Conservation (phyloP, 2,329 filamentous ascomycete species). For the Diaporthe australafricana region DNA sequence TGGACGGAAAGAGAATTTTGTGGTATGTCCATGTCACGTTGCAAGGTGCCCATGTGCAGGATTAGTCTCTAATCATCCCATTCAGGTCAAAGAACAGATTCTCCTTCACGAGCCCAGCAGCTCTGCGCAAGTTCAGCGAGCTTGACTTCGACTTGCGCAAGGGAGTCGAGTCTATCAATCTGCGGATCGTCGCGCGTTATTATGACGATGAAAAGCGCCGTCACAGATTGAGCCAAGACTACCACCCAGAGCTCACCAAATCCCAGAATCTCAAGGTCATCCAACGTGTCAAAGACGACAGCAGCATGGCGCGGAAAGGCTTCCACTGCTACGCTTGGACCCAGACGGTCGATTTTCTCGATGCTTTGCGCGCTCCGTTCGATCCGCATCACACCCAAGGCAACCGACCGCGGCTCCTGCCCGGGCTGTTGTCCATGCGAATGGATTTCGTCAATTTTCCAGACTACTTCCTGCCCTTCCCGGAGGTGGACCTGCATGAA, state of each 20-base stretch:
- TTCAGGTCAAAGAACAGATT: slow-evolving; percentile 59
- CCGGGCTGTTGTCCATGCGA: slow-evolving; percentile 58
- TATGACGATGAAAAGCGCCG: slow-evolving; percentile 62
- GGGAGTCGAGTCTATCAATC: slow-evolving; percentile 57
- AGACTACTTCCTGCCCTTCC: slow-evolving; percentile 56
- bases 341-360: slow-evolving; percentile 64
- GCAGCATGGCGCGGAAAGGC: slow-evolving; percentile 59
- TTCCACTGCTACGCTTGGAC: slow-evolving; percentile 67
- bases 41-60: background rate
- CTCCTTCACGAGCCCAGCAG: slow-evolving; percentile 64
- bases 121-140: slow-evolving; percentile 61
- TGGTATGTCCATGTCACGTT: slow-evolving; percentile 48
- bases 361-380: slow-evolving; percentile 62
- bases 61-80: background rate
- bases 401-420: slow-evolving; percentile 57
- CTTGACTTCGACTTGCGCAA: slow-evolving; percentile 56
- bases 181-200: slow-evolving; percentile 66
- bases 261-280: slow-evolving; percentile 56
- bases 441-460: slow-evolving; percentile 68
- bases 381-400: slow-evolving; percentile 53
- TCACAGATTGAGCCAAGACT: slow-evolving; percentile 54
- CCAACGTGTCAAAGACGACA: slow-evolving; percentile 55
- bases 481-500: slow-evolving; percentile 61
- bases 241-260: slow-evolving; percentile 57
- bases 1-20: slow-evolving; percentile 61